These are phyloP conservation scores for Capsicum pubescens DNA, from an alignment of 257 asterid genomes.

Conservation along the genomic window DNA sequence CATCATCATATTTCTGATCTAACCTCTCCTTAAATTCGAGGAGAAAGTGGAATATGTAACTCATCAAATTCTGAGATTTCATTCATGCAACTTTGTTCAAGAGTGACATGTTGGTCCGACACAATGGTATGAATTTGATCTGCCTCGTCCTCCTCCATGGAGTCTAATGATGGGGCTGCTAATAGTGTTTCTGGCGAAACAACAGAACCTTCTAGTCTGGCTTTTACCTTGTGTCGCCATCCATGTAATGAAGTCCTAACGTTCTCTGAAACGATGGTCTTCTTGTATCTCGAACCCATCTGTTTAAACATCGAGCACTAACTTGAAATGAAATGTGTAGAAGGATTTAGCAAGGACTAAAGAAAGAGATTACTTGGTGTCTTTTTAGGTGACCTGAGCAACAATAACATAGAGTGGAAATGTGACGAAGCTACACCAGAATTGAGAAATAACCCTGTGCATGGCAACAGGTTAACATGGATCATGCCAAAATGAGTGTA, in stretches of 20 bases:
- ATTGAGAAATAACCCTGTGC: conserved; percentile 89
- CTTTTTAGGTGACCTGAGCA: conserved; percentile 65
- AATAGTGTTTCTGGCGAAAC: conserved; percentile 30
- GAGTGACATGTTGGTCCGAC: neutral
- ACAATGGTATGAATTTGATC: conserved; percentile 14
- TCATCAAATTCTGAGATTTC: conserved; percentile 34
- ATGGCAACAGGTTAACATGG: neutral
- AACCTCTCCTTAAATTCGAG: neutral
- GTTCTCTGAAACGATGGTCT: conserved; percentile 71
- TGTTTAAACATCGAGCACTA: conserved; percentile 33
- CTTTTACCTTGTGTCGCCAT: conserved; percentile 73
- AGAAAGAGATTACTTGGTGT: neutral
- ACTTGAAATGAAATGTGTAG: neutral
- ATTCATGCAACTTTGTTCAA: neutral
- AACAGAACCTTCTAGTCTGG: conserved; percentile 46
- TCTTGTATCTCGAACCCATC: conserved; percentile 97
- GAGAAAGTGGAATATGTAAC: conserved; percentile 14
- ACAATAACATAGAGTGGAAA: conserved; percentile 89
- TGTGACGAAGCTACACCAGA: conserved; percentile 98
- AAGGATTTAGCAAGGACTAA: conserved; percentile 1
- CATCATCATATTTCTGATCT: neutral
- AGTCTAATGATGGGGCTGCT: conserved; percentile 49
- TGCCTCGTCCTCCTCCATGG: conserved; percentile 36
- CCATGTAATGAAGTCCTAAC: conserved; percentile 81
- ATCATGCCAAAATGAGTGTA: neutral